Evolutionary conservation across 371 early-diverging fungal species (phyloP), one percentile per base, ranked within the genome.

Genomic region (Mucor mucedo): DNA sequence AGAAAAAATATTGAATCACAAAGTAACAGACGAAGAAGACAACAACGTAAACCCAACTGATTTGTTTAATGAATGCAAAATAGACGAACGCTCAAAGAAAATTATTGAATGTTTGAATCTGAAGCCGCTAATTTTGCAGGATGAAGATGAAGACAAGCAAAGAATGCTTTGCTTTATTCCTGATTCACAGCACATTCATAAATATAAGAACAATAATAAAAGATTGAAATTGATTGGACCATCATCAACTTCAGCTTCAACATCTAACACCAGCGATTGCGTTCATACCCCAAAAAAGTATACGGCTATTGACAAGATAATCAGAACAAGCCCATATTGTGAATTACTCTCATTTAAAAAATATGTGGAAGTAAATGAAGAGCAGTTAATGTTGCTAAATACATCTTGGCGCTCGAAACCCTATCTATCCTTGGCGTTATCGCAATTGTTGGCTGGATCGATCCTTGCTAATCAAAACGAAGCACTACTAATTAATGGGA

Each of bases 381-480:
- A n/a, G 7, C 63, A 62, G 21, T 45, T 62, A 55, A 33, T 35
- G 35, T 55, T 62, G 45, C 28, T 62, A 54, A 62, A 62, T 45
- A 56, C 53, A 10, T 52, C 42, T 50, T 62, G 62, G 62, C 55
- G 41, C 48, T 55, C 47, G 38, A 47, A 54, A 14, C 56, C 56
- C 45, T 62, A 49, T 32, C 35, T 62, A 45, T 62, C 44, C 56
- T 47, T 62, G 55, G 47, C 35, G 38, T 55, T 54, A 54, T 62
- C 56, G 38, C 66, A 66, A 63, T 53, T 66, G 44, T 52, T 73
- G 42, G 67, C 39, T 48, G 67, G 67, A 49, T 44, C 62, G 40
- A 66, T 73, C 50, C 41, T 66, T 56, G 47, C 60, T 5, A 62
- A 69, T 62, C 45, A 59, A 41, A 69, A 44, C 33, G 48, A 62